Percentiles rank a stretch among this genome's conserved stretches.
Conservation (phyloP, 1,284 basidiomycete species). For the Rhodofomes roseus region DNA sequence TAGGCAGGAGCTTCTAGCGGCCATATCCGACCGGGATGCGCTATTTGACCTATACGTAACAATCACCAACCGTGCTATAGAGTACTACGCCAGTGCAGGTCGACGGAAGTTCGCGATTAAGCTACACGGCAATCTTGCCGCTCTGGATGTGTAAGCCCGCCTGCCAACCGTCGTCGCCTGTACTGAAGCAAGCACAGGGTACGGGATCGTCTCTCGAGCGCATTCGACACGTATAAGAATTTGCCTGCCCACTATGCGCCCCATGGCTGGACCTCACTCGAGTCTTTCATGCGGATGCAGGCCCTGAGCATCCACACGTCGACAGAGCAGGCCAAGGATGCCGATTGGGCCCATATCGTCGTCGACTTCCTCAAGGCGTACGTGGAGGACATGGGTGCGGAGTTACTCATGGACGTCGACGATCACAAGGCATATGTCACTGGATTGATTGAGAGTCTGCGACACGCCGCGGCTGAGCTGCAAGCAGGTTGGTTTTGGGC, state of each 20-base stretch:
- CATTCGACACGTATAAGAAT: constrained; percentile 68
- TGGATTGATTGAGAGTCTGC: constrained; percentile 48
- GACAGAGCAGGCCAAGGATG: constrained; percentile 52
- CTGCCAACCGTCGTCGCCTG: background rate
- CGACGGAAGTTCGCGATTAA: constrained; percentile 83
- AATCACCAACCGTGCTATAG: constrained; percentile 78
- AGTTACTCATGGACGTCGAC: constrained; percentile 48
- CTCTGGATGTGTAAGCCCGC: constrained; percentile 76
- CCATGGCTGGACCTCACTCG: constrained; percentile 73
- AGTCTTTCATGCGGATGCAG: constrained; percentile 69
- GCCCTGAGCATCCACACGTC: constrained; percentile 62
- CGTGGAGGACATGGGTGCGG: constrained; percentile 49
- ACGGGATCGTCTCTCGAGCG: constrained; percentile 56
- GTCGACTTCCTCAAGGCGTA: constrained; percentile 68
- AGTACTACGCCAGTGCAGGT: constrained; percentile 76
- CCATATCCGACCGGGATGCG: constrained; percentile 50
- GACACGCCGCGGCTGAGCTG: constrained; percentile 43
- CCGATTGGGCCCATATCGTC: constrained; percentile 72
- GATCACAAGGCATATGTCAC: constrained; percentile 51
- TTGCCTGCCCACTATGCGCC: constrained; percentile 82
- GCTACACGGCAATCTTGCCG: constrained; percentile 80
- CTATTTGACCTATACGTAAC: constrained; percentile 77
- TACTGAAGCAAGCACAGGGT: constrained; percentile 33
- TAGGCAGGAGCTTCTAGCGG: constrained; percentile 60
- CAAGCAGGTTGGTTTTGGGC: constrained; percentile 47